phyloP scores from a whole-genome alignment of 2,329 filamentous ascomycete genomes.

The Colletotrichum limetticola region DNA sequence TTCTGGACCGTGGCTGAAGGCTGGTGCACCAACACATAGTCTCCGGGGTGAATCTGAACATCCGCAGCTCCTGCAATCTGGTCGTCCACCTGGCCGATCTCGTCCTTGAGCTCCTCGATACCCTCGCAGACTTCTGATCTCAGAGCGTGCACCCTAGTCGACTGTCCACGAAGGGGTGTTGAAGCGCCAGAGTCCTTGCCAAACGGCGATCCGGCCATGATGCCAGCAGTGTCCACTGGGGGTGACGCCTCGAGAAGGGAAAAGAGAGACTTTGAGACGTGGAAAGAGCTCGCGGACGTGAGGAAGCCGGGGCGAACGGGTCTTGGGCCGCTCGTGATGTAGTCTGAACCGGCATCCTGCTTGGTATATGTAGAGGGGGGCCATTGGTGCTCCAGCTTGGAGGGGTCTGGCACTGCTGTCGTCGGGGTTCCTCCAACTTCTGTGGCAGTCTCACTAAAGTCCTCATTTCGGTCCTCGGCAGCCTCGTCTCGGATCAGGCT shows the following conservation, averaged over 20 bases:
- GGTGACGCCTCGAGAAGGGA: constrained; percentile 83
- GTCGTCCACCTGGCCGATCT: constrained; percentile 91
- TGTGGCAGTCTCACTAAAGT: constrained; percentile 65
- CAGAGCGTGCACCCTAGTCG: constrained; percentile 72
- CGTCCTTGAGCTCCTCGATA: constrained; percentile 95
- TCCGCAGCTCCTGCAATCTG: constrained; percentile 91
- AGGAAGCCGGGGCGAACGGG: constrained; percentile 68
- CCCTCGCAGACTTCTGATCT: constrained; percentile 93
- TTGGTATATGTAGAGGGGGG: constrained; percentile 46
- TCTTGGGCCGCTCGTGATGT: constrained; percentile 36
- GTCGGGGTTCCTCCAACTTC: constrained; percentile 54
- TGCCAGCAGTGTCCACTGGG: constrained; percentile 52
- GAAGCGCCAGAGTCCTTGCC: constrained; percentile 58
- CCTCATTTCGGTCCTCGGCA: constrained; percentile 78
- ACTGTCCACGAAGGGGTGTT: constrained; percentile 56
- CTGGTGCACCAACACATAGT: constrained; percentile 90
- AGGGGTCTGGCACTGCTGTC: constrained; percentile 48
- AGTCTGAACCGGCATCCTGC: constrained; percentile 44
- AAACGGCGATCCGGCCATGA: constrained; percentile 56
- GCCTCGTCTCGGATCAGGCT: constrained; percentile 93
- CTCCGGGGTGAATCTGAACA: constrained; percentile 92
- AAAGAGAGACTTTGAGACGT: constrained; percentile 82
- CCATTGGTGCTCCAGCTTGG: constrained; percentile 44
- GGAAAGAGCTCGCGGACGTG: constrained; percentile 71
- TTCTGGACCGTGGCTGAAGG: constrained; percentile 88